Evolutionary conservation across 495 filamentous ascomycete genomes (phyloP), one percentile per base, ranked within the genome.

Genomic region (Penicillium pancosmium): DNA sequence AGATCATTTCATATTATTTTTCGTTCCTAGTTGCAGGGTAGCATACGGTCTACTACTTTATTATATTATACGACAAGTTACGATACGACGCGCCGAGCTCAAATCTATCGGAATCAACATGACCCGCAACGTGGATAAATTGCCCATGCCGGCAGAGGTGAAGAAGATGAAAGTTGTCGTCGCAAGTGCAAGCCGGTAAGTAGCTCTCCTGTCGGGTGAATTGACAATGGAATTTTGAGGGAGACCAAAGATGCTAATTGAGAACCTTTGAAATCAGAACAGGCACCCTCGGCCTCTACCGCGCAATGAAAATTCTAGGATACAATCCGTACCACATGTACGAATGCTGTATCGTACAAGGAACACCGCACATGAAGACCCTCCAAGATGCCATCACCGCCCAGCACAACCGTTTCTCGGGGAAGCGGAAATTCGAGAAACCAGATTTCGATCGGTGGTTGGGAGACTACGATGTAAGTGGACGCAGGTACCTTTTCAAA

Each of bases 141-240:
- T 55, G 19, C 57, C 64, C 11, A 15, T 33, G 48, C 57, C 60
- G 47, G 27, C 51, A 21, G 57, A 59, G 36, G 40, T 13, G 13
- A 48, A 55, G 21, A 40, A 54, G 10, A 55, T 67, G 48, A 67
- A 67, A 50, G 64, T 67, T 2, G 52, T 67, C 18, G 52, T 67
- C 25, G 64, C 64, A n/a, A 67, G 64, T 44, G 57, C 64, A 10
- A 67, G 64, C 33, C 60, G 64, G 64, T 67, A 57, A 35, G 63
- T 27, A 25, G 31, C 10, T 9, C 9, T 38, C 2, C 36, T 23
- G 2, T 23, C 4, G 23, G 23, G 23, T 4, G 15, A 38, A 38
- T 7, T 31, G 27, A 31, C 2, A 9, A 31, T 31, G 4, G 1
- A 31, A 7, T 31, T 31, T 9, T 31, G 27, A 8, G 27, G 27